phyloP scores from a whole-genome alignment of 805 yeast species.

The Blastobotrys attinorum region DNA sequence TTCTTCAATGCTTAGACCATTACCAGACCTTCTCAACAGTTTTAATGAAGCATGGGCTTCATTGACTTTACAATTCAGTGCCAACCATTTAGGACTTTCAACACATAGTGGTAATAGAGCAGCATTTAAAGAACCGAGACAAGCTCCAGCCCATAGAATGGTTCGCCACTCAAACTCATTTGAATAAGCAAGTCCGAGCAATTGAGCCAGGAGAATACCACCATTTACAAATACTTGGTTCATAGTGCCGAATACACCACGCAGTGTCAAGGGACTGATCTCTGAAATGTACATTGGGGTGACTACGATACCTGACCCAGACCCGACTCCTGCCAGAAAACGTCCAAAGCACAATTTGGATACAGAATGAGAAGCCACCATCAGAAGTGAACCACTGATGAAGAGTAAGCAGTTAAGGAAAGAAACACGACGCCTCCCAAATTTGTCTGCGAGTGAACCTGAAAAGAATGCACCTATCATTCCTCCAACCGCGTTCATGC shows the following conservation, averaged over 20 bases:
- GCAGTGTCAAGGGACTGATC: slow-evolving; percentile 56
- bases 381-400: slow-evolving; percentile 54
- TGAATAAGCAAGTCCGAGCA: slow-evolving; percentile 62
- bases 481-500: slow-evolving; percentile 81
- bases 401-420: slow-evolving; percentile 44
- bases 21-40: slow-evolving; percentile 30
- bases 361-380: slow-evolving; percentile 43
- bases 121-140: slow-evolving; percentile 43
- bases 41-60: slow-evolving; percentile 36
- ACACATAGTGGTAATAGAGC: slow-evolving; percentile 34
- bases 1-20: slow-evolving; percentile 16
- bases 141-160: slow-evolving; percentile 54
- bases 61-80: slow-evolving; percentile 36
- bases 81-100: slow-evolving; percentile 85
- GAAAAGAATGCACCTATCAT: slow-evolving; percentile 64
- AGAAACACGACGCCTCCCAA: slow-evolving; percentile 55
- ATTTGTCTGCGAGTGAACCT: slow-evolving; percentile 52
- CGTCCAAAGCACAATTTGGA: slow-evolving; percentile 53
- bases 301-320: slow-evolving; percentile 81
- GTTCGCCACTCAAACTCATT: slow-evolving; percentile 63
- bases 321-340: slow-evolving; percentile 72
- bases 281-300: slow-evolving; percentile 79
- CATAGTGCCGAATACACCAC: slow-evolving; percentile 83
- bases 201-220: slow-evolving; percentile 78
- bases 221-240: slow-evolving; percentile 79